Percentiles rank a stretch among this genome's conserved stretches.
phyloP scores from a whole-genome alignment of 371 early-diverging fungal species.

The Blastocladiella emersonii region DNA sequence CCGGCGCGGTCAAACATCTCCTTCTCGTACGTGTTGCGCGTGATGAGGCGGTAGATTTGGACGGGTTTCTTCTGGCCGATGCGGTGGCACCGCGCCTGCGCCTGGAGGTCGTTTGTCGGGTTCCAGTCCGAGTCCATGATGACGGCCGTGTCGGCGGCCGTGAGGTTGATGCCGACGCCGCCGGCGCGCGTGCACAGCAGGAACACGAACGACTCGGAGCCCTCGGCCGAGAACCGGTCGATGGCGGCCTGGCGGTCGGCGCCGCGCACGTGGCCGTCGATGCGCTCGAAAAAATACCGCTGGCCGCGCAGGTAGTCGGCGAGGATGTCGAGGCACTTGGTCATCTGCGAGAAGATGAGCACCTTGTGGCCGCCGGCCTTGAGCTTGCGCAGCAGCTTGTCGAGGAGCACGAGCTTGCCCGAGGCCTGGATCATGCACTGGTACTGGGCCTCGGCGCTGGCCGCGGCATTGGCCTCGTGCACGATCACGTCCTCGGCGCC shows the following conservation, averaged over 20 bases:
- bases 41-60: slow-evolving; percentile 68
- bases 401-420: slow-evolving; percentile 55
- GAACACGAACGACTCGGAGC: slow-evolving; percentile 77
- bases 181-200: slow-evolving; percentile 82
- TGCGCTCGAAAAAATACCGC: slow-evolving; percentile 36
- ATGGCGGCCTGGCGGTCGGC: slow-evolving; percentile 56
- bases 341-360: slow-evolving; percentile 36
- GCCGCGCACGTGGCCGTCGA: slow-evolving; percentile 66
- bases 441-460: slow-evolving; percentile 48
- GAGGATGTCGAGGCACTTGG: slow-evolving; percentile 27
- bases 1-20: slow-evolving; percentile 73
- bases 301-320: slow-evolving; percentile 44
- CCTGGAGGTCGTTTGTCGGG: slow-evolving; percentile 82
- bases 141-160: slow-evolving; percentile 85
- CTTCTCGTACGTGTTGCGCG: slow-evolving; percentile 51
- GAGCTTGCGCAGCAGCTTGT: slow-evolving; percentile 48
- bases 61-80: slow-evolving; percentile 90
- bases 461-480: slow-evolving; percentile 34
- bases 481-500: slow-evolving; percentile 79
- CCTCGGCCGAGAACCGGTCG: slow-evolving; percentile 57
- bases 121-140: slow-evolving; percentile 93
- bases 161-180: slow-evolving; percentile 88
- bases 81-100: slow-evolving; percentile 83
- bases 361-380: slow-evolving; percentile 43
- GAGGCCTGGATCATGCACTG: slow-evolving; percentile 65